These are phyloP conservation scores for Stagonosporopsis vannaccii DNA, from an alignment of 2,329 filamentous ascomycete genomes.

Conservation along the genomic window DNA sequence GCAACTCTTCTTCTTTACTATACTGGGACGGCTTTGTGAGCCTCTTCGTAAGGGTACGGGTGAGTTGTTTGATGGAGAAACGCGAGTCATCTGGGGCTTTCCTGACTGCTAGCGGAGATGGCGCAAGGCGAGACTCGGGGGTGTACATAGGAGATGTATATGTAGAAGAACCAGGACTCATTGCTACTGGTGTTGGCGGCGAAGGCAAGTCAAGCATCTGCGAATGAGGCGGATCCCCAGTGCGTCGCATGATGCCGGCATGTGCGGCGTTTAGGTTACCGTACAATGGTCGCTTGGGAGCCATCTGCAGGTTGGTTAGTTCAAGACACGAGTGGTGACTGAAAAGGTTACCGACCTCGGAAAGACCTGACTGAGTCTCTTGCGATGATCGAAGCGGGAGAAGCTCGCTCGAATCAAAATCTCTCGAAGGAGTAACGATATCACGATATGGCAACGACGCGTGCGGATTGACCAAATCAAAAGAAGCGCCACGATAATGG, in stretches of 20 bases:
- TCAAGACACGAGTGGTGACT: neutral
- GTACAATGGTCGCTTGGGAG: slow-evolving; percentile 40
- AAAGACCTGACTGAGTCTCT: slow-evolving; percentile 24
- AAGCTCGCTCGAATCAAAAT: slow-evolving; percentile 45
- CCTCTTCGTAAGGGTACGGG: slow-evolving; percentile 38
- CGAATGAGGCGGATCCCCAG: slow-evolving; percentile 22
- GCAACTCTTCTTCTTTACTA: slow-evolving; percentile 31
- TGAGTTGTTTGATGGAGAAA: slow-evolving; percentile 43
- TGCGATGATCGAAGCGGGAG: slow-evolving; percentile 35
- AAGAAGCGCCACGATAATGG: slow-evolving; percentile 50
- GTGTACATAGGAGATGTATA: slow-evolving; percentile 39
- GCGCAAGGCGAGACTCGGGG: slow-evolving; percentile 30
- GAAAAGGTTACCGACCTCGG: slow-evolving; percentile 26
- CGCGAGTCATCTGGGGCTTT: slow-evolving; percentile 33
- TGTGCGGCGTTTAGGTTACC: slow-evolving; percentile 41
- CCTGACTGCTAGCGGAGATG: slow-evolving; percentile 28
- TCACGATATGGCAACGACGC: slow-evolving; percentile 46
- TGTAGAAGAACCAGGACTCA: slow-evolving; percentile 37
- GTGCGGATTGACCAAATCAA: slow-evolving; percentile 51
- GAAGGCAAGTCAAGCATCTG: slow-evolving; percentile 29
- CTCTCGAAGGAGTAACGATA: slow-evolving; percentile 47
- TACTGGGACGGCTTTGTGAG: slow-evolving; percentile 27
- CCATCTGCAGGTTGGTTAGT: slow-evolving; percentile 34
- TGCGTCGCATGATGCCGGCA: slow-evolving; percentile 36
- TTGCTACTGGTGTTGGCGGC: slow-evolving; percentile 35